Conservation (phyloP, 2,329 filamentous ascomycete species). For the Fonsecaea pugnacius region DNA sequence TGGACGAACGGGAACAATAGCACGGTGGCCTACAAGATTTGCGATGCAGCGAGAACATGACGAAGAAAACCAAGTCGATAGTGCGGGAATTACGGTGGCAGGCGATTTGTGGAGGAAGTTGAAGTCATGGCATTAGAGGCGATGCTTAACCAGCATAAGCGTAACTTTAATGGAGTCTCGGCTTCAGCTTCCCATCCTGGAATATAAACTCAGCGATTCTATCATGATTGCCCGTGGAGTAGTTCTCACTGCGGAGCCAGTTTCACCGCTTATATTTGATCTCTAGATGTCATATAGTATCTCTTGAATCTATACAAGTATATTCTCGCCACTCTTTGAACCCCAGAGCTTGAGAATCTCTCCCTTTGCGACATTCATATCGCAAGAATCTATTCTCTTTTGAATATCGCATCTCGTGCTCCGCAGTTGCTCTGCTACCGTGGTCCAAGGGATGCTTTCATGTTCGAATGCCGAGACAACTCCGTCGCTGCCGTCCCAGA, state of each 20-base stretch:
- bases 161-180: not conserved
- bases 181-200: not conserved
- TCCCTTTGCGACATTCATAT: conserved; percentile 9
- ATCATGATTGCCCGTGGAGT: not conserved
- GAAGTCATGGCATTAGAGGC: not conserved
- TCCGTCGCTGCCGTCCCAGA: conserved; percentile 4
- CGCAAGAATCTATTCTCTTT: conserved; percentile 12
- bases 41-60: not conserved
- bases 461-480: not conserved
- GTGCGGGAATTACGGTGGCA: not conserved
- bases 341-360: conserved; percentile 14
- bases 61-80: not conserved
- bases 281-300: not conserved
- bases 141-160: conserved; percentile 15
- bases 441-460: conserved; percentile 5
- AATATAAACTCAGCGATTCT: not conserved
- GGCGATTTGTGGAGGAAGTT: not conserved
- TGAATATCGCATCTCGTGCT: conserved; percentile 8
- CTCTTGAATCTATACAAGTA: not conserved
- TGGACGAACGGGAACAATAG: not conserved
- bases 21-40: not conserved
- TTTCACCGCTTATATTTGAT: not conserved
- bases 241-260: not conserved
- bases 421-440: conserved; percentile 7
- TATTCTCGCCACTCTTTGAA: not conserved